Base-by-base conservation (phyloP, 805 yeast species). In the Candida orba region DNA sequence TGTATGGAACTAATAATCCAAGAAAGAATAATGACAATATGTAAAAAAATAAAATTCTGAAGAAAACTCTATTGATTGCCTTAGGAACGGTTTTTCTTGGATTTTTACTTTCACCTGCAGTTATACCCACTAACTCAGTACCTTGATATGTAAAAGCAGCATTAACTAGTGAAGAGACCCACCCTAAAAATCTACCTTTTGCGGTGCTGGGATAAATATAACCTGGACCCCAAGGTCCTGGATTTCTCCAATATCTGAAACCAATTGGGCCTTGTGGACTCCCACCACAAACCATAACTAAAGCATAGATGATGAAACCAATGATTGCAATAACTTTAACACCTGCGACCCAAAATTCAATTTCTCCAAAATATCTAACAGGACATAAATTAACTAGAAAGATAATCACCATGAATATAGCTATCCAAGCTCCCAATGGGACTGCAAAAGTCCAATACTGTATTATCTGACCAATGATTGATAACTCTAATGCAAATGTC, bases 81-180 rank as follows among this genome's bases (percentile, higher is more conserved):
- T 73, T 72, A 46, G 90, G 89, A 39, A 83, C 83, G 15, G 84
- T 64, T 53, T 79, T 80, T 65, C 81, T 71, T 51, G 89, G 89
- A 59, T 79, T 79, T 23, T 71, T 70, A 41, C 82, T 71, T 64
- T 84, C 93, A 64, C 89, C 88, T 30, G 85, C 84, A 4, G 87
- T 70, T 44, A 84, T 70, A 63, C 89, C 90, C 18, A 81, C 78
- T 59, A 81, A 69, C 60, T 84, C 93, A 40, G 84, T 80, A 62
- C 90, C 90, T 66, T 82, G 89, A 62, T 75, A 83, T 23, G 90
- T 83, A 68, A 84, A 84, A 15, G 85, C 84, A 32, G 90, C 86
- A 46, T 76, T 76, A 49, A 83, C 73, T 54, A 83, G 68, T 5
- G 88, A 81, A 9, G 79, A 69, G 42, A 81, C 73, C 82, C 84